Evolutionary conservation across 164 flowering plant species (phyloP).

Genomic region (Umbellularia californica): DNA sequence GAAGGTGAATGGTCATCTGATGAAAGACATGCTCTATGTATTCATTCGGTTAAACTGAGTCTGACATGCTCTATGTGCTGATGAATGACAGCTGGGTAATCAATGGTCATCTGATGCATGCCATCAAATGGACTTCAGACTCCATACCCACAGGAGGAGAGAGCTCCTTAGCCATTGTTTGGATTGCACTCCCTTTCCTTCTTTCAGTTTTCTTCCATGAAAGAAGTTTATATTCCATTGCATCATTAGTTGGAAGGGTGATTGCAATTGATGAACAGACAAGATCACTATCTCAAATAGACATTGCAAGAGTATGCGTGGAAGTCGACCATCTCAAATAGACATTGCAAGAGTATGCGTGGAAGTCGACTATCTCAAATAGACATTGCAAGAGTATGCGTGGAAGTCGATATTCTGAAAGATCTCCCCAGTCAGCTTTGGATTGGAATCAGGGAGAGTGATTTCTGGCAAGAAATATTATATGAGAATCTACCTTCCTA

Average conservation of each 20-base stretch:
- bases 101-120: neutral
- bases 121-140: neutral
- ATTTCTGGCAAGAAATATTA: neutral
- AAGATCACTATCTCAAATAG: neutral
- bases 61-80: neutral
- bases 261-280: neutral
- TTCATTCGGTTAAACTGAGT: neutral
- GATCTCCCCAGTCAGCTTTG: neutral
- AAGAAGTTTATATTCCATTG: neutral
- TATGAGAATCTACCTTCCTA: neutral
- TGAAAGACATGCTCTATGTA: no score
- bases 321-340: no score
- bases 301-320: neutral
- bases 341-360: neutral
- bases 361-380: neutral
- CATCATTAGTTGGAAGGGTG: neutral
- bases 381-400: neutral
- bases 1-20: neutral
- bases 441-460: neutral
- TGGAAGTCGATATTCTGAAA: slow-evolving; percentile 1
- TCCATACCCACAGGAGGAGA: neutral
- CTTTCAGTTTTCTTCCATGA: neutral
- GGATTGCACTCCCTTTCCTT: neutral
- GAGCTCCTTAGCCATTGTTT: neutral
- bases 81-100: neutral